Conservation (phyloP, 495 filamentous ascomycete species). For the Talaromyces ruber region DNA sequence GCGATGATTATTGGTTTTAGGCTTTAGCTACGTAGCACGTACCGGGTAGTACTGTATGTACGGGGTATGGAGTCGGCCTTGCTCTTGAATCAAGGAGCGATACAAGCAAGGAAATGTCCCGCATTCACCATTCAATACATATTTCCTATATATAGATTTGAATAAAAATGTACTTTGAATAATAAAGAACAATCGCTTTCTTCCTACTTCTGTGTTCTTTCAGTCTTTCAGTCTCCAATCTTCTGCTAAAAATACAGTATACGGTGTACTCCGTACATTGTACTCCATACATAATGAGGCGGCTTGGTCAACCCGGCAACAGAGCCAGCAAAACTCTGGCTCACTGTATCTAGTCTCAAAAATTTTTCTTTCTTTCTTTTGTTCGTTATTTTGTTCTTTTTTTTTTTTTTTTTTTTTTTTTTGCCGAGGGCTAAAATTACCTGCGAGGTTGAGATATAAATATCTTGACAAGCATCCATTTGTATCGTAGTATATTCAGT, state of each 20-base stretch:
- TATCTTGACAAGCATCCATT: neutral
- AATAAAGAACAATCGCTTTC: neutral
- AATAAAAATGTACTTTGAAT: neutral
- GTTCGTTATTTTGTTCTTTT: too few species aligned
- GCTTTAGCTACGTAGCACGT: neutral
- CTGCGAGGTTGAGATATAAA: neutral
- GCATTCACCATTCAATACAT: neutral
- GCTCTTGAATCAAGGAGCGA: neutral
- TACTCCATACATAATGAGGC: neutral
- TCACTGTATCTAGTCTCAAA: neutral
- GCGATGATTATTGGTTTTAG: neutral
- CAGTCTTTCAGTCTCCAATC: neutral
- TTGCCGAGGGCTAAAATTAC: neutral
- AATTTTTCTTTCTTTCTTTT: neutral
- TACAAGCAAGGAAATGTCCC: neutral
- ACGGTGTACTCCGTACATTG: neutral
- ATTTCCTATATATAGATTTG: neutral
- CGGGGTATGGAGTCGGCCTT: neutral
- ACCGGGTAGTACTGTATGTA: neutral
- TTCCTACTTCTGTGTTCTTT: neutral
- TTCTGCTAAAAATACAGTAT: neutral
- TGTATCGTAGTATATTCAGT: neutral
- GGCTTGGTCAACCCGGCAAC: conserved; percentile 2
- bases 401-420: neutral
- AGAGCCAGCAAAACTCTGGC: neutral